A percentile compares a stretch with the other conserved stretches of the same genome.
phyloP scores from a whole-genome alignment of 441 rosid genomes.

The Adansonia gregorii region DNA sequence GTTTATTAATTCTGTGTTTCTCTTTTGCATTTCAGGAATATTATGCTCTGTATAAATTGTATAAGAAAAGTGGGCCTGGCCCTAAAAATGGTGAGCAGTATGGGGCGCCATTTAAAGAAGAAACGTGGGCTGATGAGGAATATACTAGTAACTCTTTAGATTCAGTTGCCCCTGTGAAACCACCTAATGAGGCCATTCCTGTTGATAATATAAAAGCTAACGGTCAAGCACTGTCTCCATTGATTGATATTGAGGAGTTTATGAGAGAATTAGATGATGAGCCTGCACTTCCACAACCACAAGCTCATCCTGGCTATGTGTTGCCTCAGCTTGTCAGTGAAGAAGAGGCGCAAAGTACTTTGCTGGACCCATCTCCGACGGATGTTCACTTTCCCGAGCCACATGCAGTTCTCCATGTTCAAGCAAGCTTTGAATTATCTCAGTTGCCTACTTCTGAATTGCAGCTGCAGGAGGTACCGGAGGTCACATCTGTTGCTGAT shows the following conservation, averaged over 20 bases:
- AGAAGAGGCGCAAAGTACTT: slow-evolving; percentile 53
- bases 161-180: slow-evolving; percentile 30
- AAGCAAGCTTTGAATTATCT: slow-evolving; percentile 39
- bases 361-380: slow-evolving; percentile 45
- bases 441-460: slow-evolving; percentile 42
- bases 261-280: slow-evolving; percentile 42
- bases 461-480: slow-evolving; percentile 44
- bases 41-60: slow-evolving; percentile 83
- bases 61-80: slow-evolving; percentile 88
- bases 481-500: slow-evolving; percentile 42
- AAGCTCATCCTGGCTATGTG: slow-evolving; percentile 21
- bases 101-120: slow-evolving; percentile 93
- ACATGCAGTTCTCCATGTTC: slow-evolving; percentile 26
- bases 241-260: slow-evolving; percentile 48
- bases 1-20: slow-evolving; percentile 15
- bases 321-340: slow-evolving; percentile 46
- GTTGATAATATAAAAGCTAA: slow-evolving; percentile 31
- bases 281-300: slow-evolving; percentile 33
- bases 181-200: slow-evolving; percentile 29
- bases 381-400: slow-evolving; percentile 40
- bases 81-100: slow-evolving; percentile 96
- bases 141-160: slow-evolving; percentile 27
- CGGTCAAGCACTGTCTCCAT: slow-evolving; percentile 26
- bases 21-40: slow-evolving; percentile 58
- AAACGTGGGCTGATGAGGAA: slow-evolving; percentile 80